A percentile compares a stretch with the other conserved stretches of the same genome.
phyloP scores from a whole-genome alignment of 2,329 filamentous ascomycete genomes.

The Rhinocladiella similis region DNA sequence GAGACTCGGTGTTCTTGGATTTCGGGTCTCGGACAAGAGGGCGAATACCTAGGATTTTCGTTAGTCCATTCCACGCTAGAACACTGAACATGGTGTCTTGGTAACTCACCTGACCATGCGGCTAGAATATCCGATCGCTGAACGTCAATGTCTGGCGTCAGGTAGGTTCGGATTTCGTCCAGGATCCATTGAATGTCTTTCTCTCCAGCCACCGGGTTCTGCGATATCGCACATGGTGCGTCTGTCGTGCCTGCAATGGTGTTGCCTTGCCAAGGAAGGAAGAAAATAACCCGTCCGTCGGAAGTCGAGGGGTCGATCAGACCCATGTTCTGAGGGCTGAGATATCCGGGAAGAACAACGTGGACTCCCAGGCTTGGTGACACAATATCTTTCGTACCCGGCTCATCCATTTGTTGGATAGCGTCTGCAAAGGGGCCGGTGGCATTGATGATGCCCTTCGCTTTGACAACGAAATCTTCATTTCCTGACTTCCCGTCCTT shows the following conservation, averaged over 20 bases:
- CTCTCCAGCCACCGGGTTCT: conserved; percentile 75
- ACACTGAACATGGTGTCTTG: too few relatives aligned
- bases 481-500: conserved; percentile 59
- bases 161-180: conserved; percentile 76
- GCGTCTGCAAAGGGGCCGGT: conserved; percentile 88
- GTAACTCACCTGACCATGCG: conserved; percentile 67
- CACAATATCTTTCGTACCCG: conserved; percentile 71
- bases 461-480: conserved; percentile 67
- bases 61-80: not conserved
- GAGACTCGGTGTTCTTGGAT: conserved; percentile 79
- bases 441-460: conserved; percentile 83
- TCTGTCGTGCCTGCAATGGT: conserved; percentile 89
- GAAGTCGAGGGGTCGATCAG: conserved; percentile 84
- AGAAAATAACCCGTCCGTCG: conserved; percentile 88
- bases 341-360: conserved; percentile 83
- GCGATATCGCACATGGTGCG: conserved; percentile 68
- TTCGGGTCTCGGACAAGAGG: conserved; percentile 85
- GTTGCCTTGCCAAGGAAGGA: conserved; percentile 90
- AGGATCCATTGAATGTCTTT: conserved; percentile 88
- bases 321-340: conserved; percentile 75
- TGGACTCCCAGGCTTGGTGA: conserved; percentile 83
- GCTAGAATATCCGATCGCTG: conserved; percentile 81
- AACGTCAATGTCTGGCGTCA: conserved; percentile 81
- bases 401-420: conserved; percentile 82
- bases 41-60: conserved; percentile 59